phyloP scores from a whole-genome alignment of 495 filamentous ascomycete genomes.

The Lepraria neglecta region DNA sequence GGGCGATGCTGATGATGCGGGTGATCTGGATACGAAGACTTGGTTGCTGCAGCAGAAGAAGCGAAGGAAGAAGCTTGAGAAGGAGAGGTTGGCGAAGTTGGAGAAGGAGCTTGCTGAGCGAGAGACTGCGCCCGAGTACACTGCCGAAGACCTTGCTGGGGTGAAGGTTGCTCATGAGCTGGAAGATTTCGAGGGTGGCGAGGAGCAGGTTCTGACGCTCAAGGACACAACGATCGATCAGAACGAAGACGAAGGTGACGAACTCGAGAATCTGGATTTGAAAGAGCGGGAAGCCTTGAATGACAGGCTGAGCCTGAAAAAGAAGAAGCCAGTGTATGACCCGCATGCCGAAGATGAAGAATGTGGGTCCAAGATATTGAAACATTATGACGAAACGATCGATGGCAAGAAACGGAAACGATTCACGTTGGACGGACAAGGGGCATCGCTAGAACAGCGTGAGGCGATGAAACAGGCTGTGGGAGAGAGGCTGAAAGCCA shows the following conservation, averaged over 20 bases:
- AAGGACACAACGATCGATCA: constrained; percentile 84
- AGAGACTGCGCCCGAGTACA: constrained; percentile 56
- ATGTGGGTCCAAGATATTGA: constrained; percentile 54
- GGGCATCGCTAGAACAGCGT: constrained; percentile 57
- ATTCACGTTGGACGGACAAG: constrained; percentile 76
- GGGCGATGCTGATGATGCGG: constrained; percentile 61
- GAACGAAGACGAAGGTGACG: constrained; percentile 85
- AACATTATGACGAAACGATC: constrained; percentile 94
- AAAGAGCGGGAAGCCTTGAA: constrained; percentile 69
- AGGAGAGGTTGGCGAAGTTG: constrained; percentile 55
- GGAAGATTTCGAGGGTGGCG: constrained; percentile 65
- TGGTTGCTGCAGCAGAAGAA: constrained; percentile 89
- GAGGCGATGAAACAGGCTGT: constrained; percentile 53
- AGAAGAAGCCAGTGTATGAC: constrained; percentile 85
- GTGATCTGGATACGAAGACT: constrained; percentile 64
- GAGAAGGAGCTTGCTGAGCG: constrained; percentile 69
- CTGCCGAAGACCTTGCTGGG: constrained; percentile 74
- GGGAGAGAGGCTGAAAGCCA: constrained; percentile 55
- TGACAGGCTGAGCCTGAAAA: constrained; percentile 79
- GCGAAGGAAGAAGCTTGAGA: constrained; percentile 79
- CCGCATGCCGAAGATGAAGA: constrained; percentile 66
- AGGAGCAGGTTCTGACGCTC: constrained; percentile 81
- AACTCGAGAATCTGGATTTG: constrained; percentile 77
- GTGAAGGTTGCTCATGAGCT: constrained; percentile 87
- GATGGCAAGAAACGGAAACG: constrained; percentile 83